Conservation (phyloP, 257 asterid species). For the Petrea volubilis region DNA sequence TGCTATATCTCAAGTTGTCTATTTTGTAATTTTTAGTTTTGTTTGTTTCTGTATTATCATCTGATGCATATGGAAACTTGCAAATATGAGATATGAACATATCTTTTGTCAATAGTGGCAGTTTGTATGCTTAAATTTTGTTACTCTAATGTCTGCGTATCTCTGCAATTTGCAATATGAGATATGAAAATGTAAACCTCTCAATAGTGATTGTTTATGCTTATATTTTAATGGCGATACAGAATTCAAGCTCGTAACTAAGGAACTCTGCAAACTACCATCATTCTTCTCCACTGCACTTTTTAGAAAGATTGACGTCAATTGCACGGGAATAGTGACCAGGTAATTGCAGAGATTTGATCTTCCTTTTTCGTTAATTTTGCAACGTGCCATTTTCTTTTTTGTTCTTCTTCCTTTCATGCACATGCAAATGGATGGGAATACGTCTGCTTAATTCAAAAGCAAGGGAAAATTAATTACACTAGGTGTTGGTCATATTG, state of each 20-base stretch:
- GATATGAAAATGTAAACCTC: neutral
- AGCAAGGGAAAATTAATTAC: neutral
- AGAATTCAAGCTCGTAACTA: conserved; percentile 93
- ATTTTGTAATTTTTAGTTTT: conserved; percentile 12
- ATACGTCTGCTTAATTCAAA: conserved; percentile 1
- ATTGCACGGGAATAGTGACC: conserved; percentile 70
- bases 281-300: conserved; percentile 90
- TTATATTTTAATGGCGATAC: conserved; percentile 34
- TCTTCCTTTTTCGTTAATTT: conserved; percentile 16
- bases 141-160: conserved; percentile 15
- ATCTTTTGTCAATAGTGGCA: neutral
- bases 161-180: conserved; percentile 15
- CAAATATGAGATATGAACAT: conserved; percentile 1
- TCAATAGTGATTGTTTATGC: neutral
- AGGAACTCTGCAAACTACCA: conserved; percentile 99
- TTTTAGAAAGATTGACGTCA: conserved; percentile 77
- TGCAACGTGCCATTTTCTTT: neutral
- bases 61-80: conserved; percentile 14
- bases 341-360: conserved; percentile 46
- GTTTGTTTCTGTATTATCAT: conserved; percentile 13
- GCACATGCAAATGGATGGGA: conserved; percentile 16
- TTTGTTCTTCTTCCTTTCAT: neutral
- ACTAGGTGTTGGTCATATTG: conserved; percentile 7
- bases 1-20: conserved; percentile 7
- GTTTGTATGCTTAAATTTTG: neutral